Conservation (phyloP, 441 rosid species). For the Melastoma candidum region DNA sequence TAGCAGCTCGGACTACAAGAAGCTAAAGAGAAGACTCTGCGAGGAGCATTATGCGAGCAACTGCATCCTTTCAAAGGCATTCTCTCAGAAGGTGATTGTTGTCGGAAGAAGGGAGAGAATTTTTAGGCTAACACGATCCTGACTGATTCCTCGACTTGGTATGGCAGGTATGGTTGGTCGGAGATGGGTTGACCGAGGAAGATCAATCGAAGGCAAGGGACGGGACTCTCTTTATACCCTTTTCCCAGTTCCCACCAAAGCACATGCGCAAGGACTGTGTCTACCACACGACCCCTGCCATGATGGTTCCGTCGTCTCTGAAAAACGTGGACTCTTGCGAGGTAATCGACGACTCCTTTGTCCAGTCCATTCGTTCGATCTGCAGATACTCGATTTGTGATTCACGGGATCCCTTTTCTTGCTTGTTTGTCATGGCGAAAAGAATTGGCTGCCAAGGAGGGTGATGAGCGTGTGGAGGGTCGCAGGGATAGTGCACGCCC, state of each 20-base stretch:
- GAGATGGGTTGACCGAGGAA: constrained; percentile 15
- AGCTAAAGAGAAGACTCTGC: constrained; percentile 2
- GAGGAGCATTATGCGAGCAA: background rate
- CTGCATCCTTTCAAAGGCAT: background rate
- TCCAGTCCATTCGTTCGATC: no score
- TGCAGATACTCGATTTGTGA: no score
- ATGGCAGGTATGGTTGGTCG: constrained; percentile 15
- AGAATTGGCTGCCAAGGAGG: constrained; percentile 14
- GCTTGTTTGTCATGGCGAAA: no score
- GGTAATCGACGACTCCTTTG: background rate
- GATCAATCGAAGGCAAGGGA: constrained; percentile 11
- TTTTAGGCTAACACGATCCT: no score
- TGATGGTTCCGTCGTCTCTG: constrained; percentile 5
- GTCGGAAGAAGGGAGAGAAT: no score
- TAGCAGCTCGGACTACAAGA: constrained; percentile 3
- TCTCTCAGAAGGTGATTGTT: constrained; percentile 8
- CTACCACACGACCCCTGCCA: constrained; percentile 15
- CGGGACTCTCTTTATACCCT: constrained; percentile 16
- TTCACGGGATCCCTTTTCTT: no score
- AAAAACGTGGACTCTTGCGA: constrained; percentile 15
- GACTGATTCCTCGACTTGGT: background rate
- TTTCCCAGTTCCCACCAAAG: constrained; percentile 14
- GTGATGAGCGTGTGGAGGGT: constrained; percentile 13
- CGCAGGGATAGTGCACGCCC: constrained; percentile 12
- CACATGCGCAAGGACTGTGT: constrained; percentile 12